Evolutionary conservation across 768 basidiomycete species (phyloP).

Genomic region (Trametes villosa): DNA sequence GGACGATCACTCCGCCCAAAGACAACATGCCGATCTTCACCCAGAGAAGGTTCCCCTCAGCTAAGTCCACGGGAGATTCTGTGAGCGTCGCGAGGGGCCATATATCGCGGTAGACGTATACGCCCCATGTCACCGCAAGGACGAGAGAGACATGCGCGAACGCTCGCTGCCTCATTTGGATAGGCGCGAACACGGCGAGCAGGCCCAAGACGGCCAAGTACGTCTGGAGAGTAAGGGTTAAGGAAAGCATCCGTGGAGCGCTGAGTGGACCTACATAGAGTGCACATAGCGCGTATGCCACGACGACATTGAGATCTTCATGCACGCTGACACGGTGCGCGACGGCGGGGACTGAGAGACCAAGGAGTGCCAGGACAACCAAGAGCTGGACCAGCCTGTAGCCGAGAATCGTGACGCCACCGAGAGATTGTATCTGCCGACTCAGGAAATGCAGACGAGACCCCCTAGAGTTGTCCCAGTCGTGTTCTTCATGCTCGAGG

Average conservation of each 20-base stretch:
- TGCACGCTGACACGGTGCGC: neutral
- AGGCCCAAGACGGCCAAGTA: constrained; percentile 42
- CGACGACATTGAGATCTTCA: neutral
- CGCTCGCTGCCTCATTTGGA: constrained; percentile 29
- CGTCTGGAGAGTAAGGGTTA: constrained; percentile 26
- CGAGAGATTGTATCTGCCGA: neutral
- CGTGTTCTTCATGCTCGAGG: too few relatives aligned
- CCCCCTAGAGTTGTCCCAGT: too few relatives aligned
- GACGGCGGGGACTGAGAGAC: neutral
- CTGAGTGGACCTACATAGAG: neutral
- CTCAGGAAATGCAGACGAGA: too few relatives aligned
- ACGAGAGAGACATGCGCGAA: constrained; percentile 40
- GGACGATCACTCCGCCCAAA: constrained; percentile 41
- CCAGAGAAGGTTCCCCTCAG: constrained; percentile 42
- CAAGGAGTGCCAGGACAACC: neutral
- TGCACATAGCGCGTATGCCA: neutral
- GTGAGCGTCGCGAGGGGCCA: constrained; percentile 45
- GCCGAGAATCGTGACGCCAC: neutral
- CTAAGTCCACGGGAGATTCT: constrained; percentile 39
- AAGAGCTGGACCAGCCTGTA: constrained; percentile 1
- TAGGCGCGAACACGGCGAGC: constrained; percentile 32
- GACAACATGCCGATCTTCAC: constrained; percentile 39
- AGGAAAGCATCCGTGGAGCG: neutral
- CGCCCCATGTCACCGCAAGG: constrained; percentile 36
- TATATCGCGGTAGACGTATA: constrained; percentile 44